A percentile compares a stretch with the other conserved stretches of the same genome.
Conservation (phyloP, 257 asterid species). For the Penstemon eatonii region DNA sequence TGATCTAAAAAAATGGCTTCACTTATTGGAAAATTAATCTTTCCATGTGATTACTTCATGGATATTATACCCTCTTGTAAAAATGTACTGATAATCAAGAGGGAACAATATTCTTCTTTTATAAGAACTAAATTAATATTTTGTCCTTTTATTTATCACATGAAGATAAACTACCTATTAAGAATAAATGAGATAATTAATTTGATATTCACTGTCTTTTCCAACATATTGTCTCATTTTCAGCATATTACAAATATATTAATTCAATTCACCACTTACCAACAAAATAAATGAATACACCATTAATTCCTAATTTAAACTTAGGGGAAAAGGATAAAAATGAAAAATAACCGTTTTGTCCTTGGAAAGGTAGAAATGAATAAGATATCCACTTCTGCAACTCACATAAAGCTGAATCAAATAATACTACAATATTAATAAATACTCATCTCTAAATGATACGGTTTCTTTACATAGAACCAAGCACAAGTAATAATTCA, state of each 20-base stretch:
- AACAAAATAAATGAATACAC: not conserved
- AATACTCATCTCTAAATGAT: not conserved
- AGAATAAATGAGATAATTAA: too few species aligned
- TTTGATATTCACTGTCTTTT: not conserved
- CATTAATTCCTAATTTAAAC: not conserved
- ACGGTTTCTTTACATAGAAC: constrained; percentile 13
- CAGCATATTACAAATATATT: not conserved
- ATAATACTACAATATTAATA: not conserved
- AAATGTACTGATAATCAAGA: too few species aligned
- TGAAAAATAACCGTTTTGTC: not conserved
- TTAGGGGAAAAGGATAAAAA: not conserved
- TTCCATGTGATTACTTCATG: too few species aligned
- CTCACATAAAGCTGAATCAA: constrained; percentile 16
- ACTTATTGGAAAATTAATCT: too few species aligned
- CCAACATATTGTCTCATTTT: constrained; percentile 20
- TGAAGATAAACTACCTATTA: too few species aligned
- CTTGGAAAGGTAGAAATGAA: not conserved
- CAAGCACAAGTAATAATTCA: constrained; percentile 42
- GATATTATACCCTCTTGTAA: too few species aligned
- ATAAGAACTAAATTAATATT: too few species aligned
- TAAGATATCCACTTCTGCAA: not conserved
- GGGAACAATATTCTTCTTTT: too few species aligned
- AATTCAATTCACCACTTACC: not conserved
- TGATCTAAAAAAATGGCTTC: too few species aligned
- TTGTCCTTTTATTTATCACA: too few species aligned